phyloP scores from a whole-genome alignment of 441 rosid species.

The Bocquillonia castaneifolia region DNA sequence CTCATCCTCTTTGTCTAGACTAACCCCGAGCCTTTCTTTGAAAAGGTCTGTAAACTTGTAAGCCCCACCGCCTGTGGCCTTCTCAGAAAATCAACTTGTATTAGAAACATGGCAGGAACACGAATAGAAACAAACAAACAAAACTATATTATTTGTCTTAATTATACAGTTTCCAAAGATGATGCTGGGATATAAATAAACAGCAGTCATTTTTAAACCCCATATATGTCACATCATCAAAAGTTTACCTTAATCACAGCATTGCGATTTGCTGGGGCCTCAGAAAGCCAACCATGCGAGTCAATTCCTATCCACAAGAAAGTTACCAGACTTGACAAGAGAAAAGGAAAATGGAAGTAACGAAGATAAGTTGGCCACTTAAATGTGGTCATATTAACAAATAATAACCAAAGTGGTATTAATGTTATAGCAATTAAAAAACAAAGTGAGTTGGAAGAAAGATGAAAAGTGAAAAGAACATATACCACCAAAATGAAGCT shows the following conservation, averaged over 20 bases:
- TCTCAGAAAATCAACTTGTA: slow-evolving; percentile 38
- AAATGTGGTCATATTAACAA: slow-evolving; percentile 5
- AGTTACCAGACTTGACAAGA: slow-evolving; percentile 12
- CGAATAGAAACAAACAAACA: neutral
- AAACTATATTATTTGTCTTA: neutral
- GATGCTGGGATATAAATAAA: neutral
- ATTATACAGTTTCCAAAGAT: neutral
- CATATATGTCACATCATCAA: neutral
- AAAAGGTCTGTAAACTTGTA: slow-evolving; percentile 88
- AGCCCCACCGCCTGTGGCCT: slow-evolving; percentile 99
- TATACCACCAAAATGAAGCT: slow-evolving; percentile 77
- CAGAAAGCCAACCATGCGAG: slow-evolving; percentile 41
- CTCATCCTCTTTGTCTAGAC: slow-evolving; percentile 98
- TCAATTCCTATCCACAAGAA: slow-evolving; percentile 42
- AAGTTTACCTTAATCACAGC: slow-evolving; percentile 56
- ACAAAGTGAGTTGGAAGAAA: slow-evolving; percentile 13
- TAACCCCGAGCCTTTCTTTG: slow-evolving; percentile 89
- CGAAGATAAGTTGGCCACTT: slow-evolving; percentile 16
- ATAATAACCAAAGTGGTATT: neutral
- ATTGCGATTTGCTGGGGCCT: slow-evolving; percentile 31
- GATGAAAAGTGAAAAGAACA: slow-evolving; percentile 8
- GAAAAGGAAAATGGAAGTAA: slow-evolving; percentile 8
- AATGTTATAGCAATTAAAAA: neutral
- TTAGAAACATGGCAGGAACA: slow-evolving; percentile 13
- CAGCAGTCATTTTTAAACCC: neutral